A percentile compares a stretch with the other conserved stretches of the same genome.
These are phyloP conservation scores for Leccinum pachyderme DNA, from an alignment of 1,284 basidiomycete genomes.

Conservation along the genomic window DNA sequence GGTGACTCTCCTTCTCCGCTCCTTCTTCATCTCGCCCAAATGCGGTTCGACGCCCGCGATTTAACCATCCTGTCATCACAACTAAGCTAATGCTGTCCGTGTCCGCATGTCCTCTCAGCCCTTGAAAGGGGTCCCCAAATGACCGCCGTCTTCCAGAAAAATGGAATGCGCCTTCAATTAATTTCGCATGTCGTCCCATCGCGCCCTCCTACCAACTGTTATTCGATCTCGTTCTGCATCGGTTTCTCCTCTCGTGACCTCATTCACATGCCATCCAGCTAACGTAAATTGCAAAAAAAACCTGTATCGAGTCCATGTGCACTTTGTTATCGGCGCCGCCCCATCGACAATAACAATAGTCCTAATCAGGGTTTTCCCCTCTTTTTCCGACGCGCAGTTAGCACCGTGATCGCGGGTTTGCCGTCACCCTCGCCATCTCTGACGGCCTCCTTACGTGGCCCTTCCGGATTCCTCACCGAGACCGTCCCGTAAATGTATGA, in stretches of 20 bases:
- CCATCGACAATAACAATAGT: constrained; percentile 5
- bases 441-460: constrained; percentile 23
- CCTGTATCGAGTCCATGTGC: too few relatives aligned
- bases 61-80: background rate
- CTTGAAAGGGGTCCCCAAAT: constrained; percentile 4
- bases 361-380: constrained; percentile 27
- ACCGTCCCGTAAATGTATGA: constrained; percentile 56
- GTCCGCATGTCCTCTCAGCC: background rate
- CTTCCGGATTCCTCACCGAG: constrained; percentile 46
- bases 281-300: constrained; percentile 13
- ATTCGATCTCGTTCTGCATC: background rate
- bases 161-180: constrained; percentile 13
- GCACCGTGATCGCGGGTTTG: constrained; percentile 45
- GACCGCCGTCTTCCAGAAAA: constrained; percentile 16
- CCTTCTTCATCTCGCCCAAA: background rate
- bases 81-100: too few relatives aligned
- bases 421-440: constrained; percentile 15
- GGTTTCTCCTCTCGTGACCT: constrained; percentile 3
- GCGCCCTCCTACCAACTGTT: background rate
- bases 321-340: too few relatives aligned
- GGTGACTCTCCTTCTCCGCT: background rate
- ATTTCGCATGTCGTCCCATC: constrained; percentile 13
- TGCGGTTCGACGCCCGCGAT: background rate
- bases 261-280: background rate
- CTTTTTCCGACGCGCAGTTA: constrained; percentile 64